Base-by-base conservation (phyloP, 495 filamentous ascomycete species). In the Aspergillus bridgeri region DNA sequence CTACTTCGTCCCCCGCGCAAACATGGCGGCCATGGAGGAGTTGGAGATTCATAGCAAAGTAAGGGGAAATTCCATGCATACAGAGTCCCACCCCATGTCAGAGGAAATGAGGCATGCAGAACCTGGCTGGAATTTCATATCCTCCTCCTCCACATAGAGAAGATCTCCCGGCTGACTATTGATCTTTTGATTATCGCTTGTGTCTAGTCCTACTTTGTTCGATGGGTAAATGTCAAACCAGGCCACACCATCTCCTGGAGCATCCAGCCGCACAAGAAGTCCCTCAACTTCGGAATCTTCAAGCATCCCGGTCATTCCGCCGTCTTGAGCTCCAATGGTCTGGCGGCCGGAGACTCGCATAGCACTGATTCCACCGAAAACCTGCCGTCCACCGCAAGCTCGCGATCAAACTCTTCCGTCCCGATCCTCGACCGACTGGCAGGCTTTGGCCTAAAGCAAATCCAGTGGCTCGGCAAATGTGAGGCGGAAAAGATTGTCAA, bases 21-120 rank as follows among this genome's bases (percentile, higher is more conserved):
- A 56, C 69, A 95, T 96, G 90, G 90, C 90, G 45, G 90, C 89
- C 65, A 95, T 98, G 82, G 94, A 98, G 79, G 91, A 96, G 79
- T 77, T 98, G 60, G 94, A 97, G 72, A 89, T 98, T 60, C 94
- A 96, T 71, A 96, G 91, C 86, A 97, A 92, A 86, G 94, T 95
- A 80, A 59, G 82, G 62, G 25, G 51, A 38, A 29, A 27, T 7
- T 7, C n/a, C 6, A 29, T 55, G 58, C 45, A 48, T 19, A 55
- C 23, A 45, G 38, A 20, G 50, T n/a, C 29, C 29, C 50, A 23
- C 50, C 18, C 24, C 47, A 15, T 19, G 8, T n/a, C 47, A 17
- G 27, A 17, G 21, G 11, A 25, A 44, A 22, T 27, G 19, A 20
- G 43, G 17, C 33, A 9, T 38, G 33, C 33, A 38, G 33, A 38